Percentiles rank a stretch among this genome's conserved stretches.
Evolutionary conservation across 129 eudicot genomes (phyloP).

Genomic region (Flaveria bidentis): DNA sequence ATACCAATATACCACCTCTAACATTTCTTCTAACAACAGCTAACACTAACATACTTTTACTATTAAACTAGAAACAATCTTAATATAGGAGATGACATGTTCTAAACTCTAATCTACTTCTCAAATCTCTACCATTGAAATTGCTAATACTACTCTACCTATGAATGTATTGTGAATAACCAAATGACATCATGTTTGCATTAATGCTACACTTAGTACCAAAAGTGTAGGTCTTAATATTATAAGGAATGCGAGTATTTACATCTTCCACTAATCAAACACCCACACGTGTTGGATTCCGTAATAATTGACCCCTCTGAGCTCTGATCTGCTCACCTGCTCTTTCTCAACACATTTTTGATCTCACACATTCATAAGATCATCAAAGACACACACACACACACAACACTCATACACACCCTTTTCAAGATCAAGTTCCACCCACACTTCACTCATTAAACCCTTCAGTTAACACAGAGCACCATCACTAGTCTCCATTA

Average conservation of each 20-base stretch:
- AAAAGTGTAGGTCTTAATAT: neutral
- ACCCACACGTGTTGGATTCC: conserved; percentile 42
- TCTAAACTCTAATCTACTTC: too few relatives aligned
- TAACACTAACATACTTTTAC: too few relatives aligned
- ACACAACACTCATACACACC: conserved; percentile 6
- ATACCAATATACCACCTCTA: too few relatives aligned
- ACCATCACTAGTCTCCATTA: conserved; percentile 3
- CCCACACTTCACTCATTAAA: conserved; percentile 32
- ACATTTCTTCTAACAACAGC: too few relatives aligned
- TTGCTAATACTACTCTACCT: too few relatives aligned
- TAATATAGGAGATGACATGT: too few relatives aligned
- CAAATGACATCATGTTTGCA: conserved; percentile 25
- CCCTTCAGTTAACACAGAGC: conserved; percentile 39
- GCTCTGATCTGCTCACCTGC: conserved; percentile 37
- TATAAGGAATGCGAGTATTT: conserved; percentile 15
- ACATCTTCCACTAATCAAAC: conserved; percentile 26
- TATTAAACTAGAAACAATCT: too few relatives aligned
- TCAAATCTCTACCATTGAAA: too few relatives aligned
- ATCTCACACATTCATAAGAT: conserved; percentile 21
- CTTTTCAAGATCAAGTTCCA: conserved; percentile 28
- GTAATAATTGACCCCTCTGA: conserved; percentile 42
- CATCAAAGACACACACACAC: neutral
- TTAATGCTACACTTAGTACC: conserved; percentile 10
- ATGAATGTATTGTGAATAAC: neutral
- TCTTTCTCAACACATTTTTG: conserved; percentile 33